A percentile compares a stretch with the other conserved stretches of the same genome.
phyloP scores from a whole-genome alignment of 164 flowering plant species.

The Nymphaea thermarum region DNA sequence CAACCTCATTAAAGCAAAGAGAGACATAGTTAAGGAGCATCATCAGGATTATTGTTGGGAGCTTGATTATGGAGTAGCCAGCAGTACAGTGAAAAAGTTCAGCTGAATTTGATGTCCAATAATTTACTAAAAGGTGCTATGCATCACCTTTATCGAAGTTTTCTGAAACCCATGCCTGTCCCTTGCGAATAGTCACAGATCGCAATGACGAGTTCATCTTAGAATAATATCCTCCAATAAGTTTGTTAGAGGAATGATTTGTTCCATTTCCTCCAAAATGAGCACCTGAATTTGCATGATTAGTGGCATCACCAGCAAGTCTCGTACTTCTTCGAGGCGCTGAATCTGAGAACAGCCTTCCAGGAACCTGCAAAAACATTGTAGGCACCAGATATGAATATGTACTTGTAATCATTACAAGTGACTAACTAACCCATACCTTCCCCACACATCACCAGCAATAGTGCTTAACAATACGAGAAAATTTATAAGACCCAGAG shows the following conservation, averaged over 20 bases:
- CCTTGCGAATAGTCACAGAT: slow-evolving; percentile 59
- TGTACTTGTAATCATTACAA: background rate
- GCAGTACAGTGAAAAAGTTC: background rate
- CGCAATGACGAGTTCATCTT: slow-evolving; percentile 62
- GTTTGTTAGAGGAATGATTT: slow-evolving; percentile 43
- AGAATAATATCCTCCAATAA: slow-evolving; percentile 38
- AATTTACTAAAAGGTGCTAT: background rate
- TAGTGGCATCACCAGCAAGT: slow-evolving; percentile 58
- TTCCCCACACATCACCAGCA: background rate
- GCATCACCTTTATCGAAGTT: slow-evolving; percentile 72
- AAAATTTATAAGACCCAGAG: background rate
- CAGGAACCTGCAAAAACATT: slow-evolving; percentile 49
- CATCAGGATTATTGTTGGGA: no score
- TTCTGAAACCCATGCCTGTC: slow-evolving; percentile 59
- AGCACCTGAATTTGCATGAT: slow-evolving; percentile 29
- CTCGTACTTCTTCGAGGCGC: slow-evolving; percentile 88
- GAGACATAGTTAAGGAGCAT: no score
- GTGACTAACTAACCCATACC: background rate
- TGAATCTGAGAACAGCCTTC: slow-evolving; percentile 89
- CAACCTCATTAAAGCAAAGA: no score
- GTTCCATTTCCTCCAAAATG: slow-evolving; percentile 57
- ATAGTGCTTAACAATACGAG: background rate
- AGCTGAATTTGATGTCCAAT: background rate
- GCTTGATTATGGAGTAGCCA: background rate
- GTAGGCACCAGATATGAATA: background rate